Evolutionary conservation across 2,329 filamentous ascomycete species (phyloP).

Genomic region (Fusarium continuum): DNA sequence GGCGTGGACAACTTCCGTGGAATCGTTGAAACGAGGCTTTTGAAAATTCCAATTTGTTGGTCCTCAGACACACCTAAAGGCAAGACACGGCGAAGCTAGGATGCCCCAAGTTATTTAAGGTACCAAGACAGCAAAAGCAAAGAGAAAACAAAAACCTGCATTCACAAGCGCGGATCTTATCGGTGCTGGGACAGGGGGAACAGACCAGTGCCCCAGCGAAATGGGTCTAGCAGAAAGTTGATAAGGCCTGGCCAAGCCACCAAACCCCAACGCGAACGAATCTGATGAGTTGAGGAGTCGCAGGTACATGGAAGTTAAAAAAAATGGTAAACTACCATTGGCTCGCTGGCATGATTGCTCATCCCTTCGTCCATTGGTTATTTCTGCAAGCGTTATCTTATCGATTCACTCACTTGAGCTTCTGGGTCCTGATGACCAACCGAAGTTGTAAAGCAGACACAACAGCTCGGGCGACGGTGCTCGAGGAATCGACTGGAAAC

Average conservation of each 20-base stretch:
- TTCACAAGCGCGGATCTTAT: constrained; percentile 38
- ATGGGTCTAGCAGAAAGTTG: constrained; percentile 15
- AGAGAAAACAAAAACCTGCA: constrained; percentile 19
- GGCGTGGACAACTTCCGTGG: constrained; percentile 28
- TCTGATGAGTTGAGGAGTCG: constrained; percentile 29
- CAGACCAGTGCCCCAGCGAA: constrained; percentile 23
- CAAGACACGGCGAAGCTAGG: constrained; percentile 17
- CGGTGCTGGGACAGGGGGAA: constrained; percentile 23
- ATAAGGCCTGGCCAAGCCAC: constrained; percentile 38
- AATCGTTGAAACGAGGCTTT: constrained; percentile 31
- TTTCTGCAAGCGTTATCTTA: constrained; percentile 23
- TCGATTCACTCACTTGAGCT: constrained; percentile 8
- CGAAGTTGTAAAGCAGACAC: background rate
- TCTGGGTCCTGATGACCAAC: background rate
- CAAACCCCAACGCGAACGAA: constrained; percentile 34
- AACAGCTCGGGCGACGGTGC: constrained; percentile 11
- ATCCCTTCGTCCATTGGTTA: constrained; percentile 22
- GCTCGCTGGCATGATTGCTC: constrained; percentile 10
- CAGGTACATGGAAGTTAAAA: constrained; percentile 27
- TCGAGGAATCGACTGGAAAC: constrained; percentile 21
- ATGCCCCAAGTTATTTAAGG: constrained; percentile 9
- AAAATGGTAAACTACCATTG: constrained; percentile 27
- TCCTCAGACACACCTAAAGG: constrained; percentile 4
- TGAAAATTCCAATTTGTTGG: constrained; percentile 28
- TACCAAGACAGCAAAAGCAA: constrained; percentile 14